Evolutionary conservation across 176 grass and related monocot species (phyloP).

Genomic region (Rhynchospora tenuis): DNA sequence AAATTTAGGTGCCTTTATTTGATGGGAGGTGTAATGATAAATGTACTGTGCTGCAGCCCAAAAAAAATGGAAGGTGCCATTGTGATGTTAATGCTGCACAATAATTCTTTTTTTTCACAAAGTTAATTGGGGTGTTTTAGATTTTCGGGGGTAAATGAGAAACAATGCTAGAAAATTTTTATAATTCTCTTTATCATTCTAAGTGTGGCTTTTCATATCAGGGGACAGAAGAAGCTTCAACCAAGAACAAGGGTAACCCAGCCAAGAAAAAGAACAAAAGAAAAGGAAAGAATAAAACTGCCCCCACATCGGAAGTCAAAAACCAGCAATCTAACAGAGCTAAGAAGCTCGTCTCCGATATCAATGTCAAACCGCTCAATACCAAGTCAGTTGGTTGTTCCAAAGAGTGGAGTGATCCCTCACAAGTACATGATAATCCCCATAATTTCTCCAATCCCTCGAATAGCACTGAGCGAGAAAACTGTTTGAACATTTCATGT

Average conservation of each 20-base stretch:
- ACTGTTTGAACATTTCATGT: constrained; percentile 24
- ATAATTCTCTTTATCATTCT: constrained; percentile 21
- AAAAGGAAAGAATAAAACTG: constrained; percentile 69
- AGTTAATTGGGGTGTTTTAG: constrained; percentile 28
- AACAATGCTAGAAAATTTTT: not conserved
- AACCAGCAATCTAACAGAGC: constrained; percentile 32
- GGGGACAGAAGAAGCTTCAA: constrained; percentile 36
- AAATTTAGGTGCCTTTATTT: not conserved
- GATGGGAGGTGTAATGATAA: not conserved
- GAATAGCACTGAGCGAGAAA: constrained; percentile 24
- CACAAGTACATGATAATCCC: constrained; percentile 31
- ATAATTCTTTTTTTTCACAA: constrained; percentile 25
- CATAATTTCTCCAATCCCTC: constrained; percentile 19
- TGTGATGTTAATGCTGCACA: not conserved
- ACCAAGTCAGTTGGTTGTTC: constrained; percentile 18
- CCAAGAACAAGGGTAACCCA: constrained; percentile 40
- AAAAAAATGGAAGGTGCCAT: not conserved
- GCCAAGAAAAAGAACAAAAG: constrained; percentile 75
- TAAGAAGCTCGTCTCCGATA: constrained; percentile 27
- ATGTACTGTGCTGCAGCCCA: not conserved
- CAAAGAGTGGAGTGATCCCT: constrained; percentile 22
- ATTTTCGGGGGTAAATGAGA: constrained; percentile 29
- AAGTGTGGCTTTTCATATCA: constrained; percentile 27
- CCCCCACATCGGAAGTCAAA: constrained; percentile 33
- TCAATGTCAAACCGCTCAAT: constrained; percentile 31